Percentiles rank a stretch among this genome's conserved stretches.
These are phyloP conservation scores for Cladosporium phlei DNA, from an alignment of 2,329 filamentous ascomycete genomes.

Conservation along the genomic window DNA sequence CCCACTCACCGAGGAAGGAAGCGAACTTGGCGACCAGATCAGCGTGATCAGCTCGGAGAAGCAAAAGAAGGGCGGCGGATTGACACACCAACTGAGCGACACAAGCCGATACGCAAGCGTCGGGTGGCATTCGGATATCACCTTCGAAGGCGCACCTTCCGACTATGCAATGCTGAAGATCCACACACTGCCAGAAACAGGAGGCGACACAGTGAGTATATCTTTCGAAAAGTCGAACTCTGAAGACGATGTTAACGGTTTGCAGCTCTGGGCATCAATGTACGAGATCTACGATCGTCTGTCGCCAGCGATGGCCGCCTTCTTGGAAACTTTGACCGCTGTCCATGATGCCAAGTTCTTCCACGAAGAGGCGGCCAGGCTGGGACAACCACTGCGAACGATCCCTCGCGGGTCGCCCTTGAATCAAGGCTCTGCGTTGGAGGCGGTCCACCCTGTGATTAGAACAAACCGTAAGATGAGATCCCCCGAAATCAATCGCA, in stretches of 20 bases:
- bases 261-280: slow-evolving; percentile 58
- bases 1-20: slow-evolving; percentile 50
- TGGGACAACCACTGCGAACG: slow-evolving; percentile 5
- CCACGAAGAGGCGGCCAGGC: slow-evolving; percentile 18
- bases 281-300: slow-evolving; percentile 64
- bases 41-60: slow-evolving; percentile 54
- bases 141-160: slow-evolving; percentile 81
- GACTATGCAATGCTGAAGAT: slow-evolving; percentile 86
- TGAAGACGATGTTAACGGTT: slow-evolving; percentile 27
- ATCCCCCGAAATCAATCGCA: too few relatives aligned
- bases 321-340: slow-evolving; percentile 56
- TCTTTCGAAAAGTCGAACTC: slow-evolving; percentile 13
- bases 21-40: slow-evolving; percentile 52
- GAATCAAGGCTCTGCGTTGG: slow-evolving; percentile 29
- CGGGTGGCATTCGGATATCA: slow-evolving; percentile 85
- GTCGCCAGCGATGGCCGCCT: slow-evolving; percentile 51
- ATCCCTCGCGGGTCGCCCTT: slow-evolving; percentile 19
- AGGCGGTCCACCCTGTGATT: slow-evolving; percentile 52
- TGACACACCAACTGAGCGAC: slow-evolving; percentile 50
- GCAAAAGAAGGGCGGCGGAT: slow-evolving; percentile 51
- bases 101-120: slow-evolving; percentile 51
- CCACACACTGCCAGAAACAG: slow-evolving; percentile 71
- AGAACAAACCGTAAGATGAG: slow-evolving; percentile 54
- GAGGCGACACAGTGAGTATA: slow-evolving; percentile 68
- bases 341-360: slow-evolving; percentile 39